phyloP scores from a whole-genome alignment of 129 eudicot genomes.

The Scalesia atractyloides region DNA sequence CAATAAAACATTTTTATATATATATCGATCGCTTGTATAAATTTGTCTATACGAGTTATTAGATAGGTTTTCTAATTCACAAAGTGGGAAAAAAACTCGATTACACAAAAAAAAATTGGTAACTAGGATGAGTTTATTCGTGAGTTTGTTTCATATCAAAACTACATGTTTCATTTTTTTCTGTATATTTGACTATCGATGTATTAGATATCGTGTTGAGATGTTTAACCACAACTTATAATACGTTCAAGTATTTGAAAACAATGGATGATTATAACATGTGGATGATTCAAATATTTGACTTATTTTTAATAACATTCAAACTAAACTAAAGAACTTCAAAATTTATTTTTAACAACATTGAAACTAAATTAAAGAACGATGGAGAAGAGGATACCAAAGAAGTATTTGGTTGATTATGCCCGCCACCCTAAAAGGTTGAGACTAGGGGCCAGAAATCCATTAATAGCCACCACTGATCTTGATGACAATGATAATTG shows the following conservation, averaged over 20 bases:
- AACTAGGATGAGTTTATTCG: too few species aligned
- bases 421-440: slow-evolving; percentile 1
- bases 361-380: background rate
- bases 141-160: too few species aligned
- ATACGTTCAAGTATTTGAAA: background rate
- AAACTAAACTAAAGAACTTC: background rate
- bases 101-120: too few species aligned
- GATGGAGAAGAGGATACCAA: background rate
- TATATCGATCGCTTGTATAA: too few species aligned
- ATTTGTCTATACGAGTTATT: too few species aligned
- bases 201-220: background rate
- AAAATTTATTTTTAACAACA: background rate
- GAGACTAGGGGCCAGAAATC: background rate
- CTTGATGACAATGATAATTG: background rate
- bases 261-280: background rate
- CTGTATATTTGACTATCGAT: background rate
- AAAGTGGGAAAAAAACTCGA: too few species aligned
- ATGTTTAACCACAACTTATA: background rate
- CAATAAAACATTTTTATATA: too few species aligned
- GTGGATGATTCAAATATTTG: background rate
- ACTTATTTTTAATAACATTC: background rate
- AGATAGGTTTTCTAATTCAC: too few species aligned
- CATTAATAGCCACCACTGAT: background rate
- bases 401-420: slow-evolving; percentile 11
- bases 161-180: too few species aligned